These are phyloP conservation scores for Pythium graminicola DNA, from an alignment of 352 stramenopile species.

Conservation along the genomic window DNA sequence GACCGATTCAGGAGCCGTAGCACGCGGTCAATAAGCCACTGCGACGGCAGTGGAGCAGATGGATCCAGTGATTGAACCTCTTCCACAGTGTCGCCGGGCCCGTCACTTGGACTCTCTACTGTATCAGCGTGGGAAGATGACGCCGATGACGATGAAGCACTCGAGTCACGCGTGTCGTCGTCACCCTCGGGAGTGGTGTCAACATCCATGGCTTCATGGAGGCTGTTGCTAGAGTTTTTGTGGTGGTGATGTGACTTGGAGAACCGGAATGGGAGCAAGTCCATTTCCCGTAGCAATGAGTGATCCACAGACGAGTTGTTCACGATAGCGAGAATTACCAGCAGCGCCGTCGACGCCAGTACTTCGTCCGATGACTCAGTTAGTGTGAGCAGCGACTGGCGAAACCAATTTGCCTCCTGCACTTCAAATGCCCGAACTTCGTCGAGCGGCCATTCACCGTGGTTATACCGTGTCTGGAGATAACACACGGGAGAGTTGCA, in stretches of 20 bases:
- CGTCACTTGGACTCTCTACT: constrained; percentile 14
- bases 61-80: background rate
- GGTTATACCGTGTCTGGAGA: constrained; percentile 64
- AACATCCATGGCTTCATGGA: background rate
- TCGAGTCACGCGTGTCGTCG: constrained; percentile 7
- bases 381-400: constrained; percentile 53
- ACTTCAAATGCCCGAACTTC: constrained; percentile 58
- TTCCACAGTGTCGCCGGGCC: constrained; percentile 1
- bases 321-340: constrained; percentile 55
- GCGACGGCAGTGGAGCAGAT: constrained; percentile 6
- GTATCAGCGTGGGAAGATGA: constrained; percentile 15
- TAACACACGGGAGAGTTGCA: constrained; percentile 72
- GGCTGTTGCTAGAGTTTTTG: background rate
- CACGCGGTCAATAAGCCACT: constrained; percentile 49
- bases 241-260: constrained; percentile 26
- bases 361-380: constrained; percentile 57
- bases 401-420: constrained; percentile 43
- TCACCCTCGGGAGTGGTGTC: background rate
- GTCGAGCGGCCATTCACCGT: constrained; percentile 70
- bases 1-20: constrained; percentile 41
- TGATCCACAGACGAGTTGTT: constrained; percentile 62
- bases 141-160: constrained; percentile 7
- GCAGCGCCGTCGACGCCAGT: constrained; percentile 48
- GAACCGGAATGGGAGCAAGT: constrained; percentile 49
- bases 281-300: constrained; percentile 51